Percentiles rank a stretch among this genome's conserved stretches.
Conservation (phyloP, 1,139 yeast species). For the Candida pseudoviswanathii region DNA sequence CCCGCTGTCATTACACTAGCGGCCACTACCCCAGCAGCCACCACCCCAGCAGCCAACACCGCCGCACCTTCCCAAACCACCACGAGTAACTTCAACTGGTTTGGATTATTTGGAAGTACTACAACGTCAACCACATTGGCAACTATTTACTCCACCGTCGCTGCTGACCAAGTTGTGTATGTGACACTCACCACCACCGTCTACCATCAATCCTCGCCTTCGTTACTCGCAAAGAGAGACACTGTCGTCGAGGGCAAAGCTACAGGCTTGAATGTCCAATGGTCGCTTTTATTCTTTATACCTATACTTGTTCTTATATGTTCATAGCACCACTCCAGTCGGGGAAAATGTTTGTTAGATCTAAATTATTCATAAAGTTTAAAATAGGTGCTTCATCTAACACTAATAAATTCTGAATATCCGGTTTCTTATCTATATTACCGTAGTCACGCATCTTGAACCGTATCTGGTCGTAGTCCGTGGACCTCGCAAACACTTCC, state of each 20-base stretch:
- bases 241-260: constrained; percentile 4
- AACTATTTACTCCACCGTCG: constrained; percentile 10
- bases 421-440: constrained; percentile 17
- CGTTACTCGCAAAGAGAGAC: constrained; percentile 12
- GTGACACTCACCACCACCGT: constrained; percentile 15
- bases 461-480: constrained; percentile 22
- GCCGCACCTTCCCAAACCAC: not conserved
- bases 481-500: constrained; percentile 20
- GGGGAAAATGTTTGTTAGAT: constrained; percentile 24
- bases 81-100: constrained; percentile 5
- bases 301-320: constrained; percentile 10
- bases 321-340: constrained; percentile 24
- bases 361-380: constrained; percentile 23
- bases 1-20: not conserved
- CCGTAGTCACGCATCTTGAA: constrained; percentile 32
- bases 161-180: constrained; percentile 9
- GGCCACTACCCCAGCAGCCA: not conserved
- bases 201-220: constrained; percentile 2
- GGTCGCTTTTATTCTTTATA: constrained; percentile 5
- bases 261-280: constrained; percentile 1
- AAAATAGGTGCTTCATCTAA: constrained; percentile 21
- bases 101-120: constrained; percentile 6
- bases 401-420: constrained; percentile 19
- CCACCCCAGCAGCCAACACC: not conserved
- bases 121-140: constrained; percentile 9